Evolutionary conservation across 441 rosid genomes (phyloP).

Genomic region (Gossypium schwendimanii): DNA sequence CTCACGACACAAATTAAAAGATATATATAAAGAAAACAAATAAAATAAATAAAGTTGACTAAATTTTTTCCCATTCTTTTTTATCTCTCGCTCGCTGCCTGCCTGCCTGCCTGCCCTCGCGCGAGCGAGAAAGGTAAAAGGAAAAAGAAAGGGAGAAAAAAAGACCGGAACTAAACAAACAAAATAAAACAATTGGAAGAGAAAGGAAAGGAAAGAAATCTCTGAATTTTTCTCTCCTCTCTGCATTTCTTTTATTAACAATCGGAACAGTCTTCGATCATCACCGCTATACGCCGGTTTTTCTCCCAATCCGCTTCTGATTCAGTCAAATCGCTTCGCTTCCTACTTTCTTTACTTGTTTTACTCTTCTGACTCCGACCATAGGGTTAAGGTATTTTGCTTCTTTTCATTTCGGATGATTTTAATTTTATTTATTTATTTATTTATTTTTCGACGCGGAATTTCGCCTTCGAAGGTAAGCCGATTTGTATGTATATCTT

Average conservation of each 20-base stretch:
- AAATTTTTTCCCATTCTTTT: background rate
- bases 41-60: background rate
- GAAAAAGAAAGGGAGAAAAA: too few relatives aligned
- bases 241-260: background rate
- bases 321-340: constrained; percentile 5
- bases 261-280: background rate
- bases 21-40: background rate
- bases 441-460: constrained; percentile 32
- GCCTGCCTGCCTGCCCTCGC: constrained; percentile 39
- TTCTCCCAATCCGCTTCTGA: background rate
- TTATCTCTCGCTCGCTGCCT: background rate
- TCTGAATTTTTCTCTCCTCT: background rate
- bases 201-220: background rate
- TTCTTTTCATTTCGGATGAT: background rate
- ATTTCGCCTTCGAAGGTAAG: constrained; percentile 59
- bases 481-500: background rate
- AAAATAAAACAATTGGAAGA: background rate
- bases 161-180: background rate
- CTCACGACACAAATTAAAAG: background rate
- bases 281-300: background rate
- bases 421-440: background rate
- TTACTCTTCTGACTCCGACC: background rate
- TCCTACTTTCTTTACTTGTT: background rate
- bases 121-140: constrained; percentile 4
- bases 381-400: background rate